Conservation (phyloP, 345 rosid species). For the Lepidium didymum region DNA sequence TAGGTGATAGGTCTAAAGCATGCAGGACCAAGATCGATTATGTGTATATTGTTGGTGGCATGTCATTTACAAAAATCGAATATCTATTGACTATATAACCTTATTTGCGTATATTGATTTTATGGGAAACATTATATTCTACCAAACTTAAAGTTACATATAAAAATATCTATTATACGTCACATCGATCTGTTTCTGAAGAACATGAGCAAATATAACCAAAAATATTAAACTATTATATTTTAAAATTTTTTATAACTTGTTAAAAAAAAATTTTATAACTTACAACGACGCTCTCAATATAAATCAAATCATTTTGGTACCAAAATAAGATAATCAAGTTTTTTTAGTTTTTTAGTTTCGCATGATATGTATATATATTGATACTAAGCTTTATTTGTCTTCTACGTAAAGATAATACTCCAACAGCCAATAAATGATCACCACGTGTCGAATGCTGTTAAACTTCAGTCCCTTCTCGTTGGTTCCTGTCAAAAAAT, state of each 20-base stretch:
- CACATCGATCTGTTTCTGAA: neutral
- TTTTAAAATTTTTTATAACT: too few relatives aligned
- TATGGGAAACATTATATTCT: neutral
- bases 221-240: too few relatives aligned
- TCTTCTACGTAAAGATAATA: slow-evolving; percentile 74
- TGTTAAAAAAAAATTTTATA: too few relatives aligned
- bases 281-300: slow-evolving; percentile 6
- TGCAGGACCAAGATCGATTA: neutral
- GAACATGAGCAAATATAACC: neutral
- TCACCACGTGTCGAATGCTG: neutral
- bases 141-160: neutral
- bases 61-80: neutral
- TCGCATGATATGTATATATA: slow-evolving; percentile 6
- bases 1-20: slow-evolving; percentile 26
- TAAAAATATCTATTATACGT: neutral
- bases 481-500: slow-evolving; percentile 30
- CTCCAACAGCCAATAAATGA: slow-evolving; percentile 24
- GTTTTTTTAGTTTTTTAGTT: slow-evolving; percentile 7
- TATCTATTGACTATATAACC: neutral
- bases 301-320: slow-evolving; percentile 16
- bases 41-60: slow-evolving; percentile 10
- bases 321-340: slow-evolving; percentile 17
- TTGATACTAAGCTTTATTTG: slow-evolving; percentile 48
- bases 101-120: neutral
- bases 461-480: slow-evolving; percentile 18